Evolutionary conservation across 148 eudicot species (phyloP).

Genomic region (Silene uniflora): DNA sequence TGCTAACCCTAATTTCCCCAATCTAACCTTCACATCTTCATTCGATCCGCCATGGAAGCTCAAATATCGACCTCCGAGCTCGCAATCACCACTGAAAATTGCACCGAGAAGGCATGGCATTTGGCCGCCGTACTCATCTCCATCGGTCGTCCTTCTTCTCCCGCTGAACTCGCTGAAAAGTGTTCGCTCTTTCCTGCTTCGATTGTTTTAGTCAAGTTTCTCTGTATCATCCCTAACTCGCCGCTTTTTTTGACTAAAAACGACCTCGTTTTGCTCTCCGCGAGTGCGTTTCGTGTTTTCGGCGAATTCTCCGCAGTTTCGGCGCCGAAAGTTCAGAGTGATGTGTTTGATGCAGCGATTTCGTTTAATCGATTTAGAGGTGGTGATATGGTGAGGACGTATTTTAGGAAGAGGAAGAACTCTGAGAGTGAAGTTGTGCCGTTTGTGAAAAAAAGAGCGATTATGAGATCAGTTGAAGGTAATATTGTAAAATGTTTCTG

Average conservation of each 20-base stretch:
- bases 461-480: slow-evolving; percentile 32
- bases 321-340: slow-evolving; percentile 30
- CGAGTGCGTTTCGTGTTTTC: slow-evolving; percentile 26
- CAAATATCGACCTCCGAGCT: slow-evolving; percentile 24
- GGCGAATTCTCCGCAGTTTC: slow-evolving; percentile 31
- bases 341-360: slow-evolving; percentile 11
- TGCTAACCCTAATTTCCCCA: slow-evolving; percentile 23
- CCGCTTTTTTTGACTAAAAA: slow-evolving; percentile 37
- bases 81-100: slow-evolving; percentile 16
- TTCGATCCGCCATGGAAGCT: slow-evolving; percentile 21
- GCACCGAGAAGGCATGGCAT: slow-evolving; percentile 54
- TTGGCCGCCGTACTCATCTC: slow-evolving; percentile 37
- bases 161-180: slow-evolving; percentile 44
- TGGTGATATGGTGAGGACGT: slow-evolving; percentile 32
- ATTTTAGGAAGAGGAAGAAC: slow-evolving; percentile 52
- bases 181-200: slow-evolving; percentile 35
- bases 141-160: slow-evolving; percentile 41
- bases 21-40: slow-evolving; percentile 8
- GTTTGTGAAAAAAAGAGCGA: slow-evolving; percentile 28
- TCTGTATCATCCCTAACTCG: slow-evolving; percentile 61
- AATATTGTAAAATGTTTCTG: background rate
- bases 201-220: slow-evolving; percentile 36
- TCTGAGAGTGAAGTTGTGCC: slow-evolving; percentile 17
- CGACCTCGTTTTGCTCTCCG: slow-evolving; percentile 36
- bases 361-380: slow-evolving; percentile 10